These are phyloP conservation scores for Colletotrichum shisoi DNA, from an alignment of 2,329 filamentous ascomycete species.

Conservation along the genomic window DNA sequence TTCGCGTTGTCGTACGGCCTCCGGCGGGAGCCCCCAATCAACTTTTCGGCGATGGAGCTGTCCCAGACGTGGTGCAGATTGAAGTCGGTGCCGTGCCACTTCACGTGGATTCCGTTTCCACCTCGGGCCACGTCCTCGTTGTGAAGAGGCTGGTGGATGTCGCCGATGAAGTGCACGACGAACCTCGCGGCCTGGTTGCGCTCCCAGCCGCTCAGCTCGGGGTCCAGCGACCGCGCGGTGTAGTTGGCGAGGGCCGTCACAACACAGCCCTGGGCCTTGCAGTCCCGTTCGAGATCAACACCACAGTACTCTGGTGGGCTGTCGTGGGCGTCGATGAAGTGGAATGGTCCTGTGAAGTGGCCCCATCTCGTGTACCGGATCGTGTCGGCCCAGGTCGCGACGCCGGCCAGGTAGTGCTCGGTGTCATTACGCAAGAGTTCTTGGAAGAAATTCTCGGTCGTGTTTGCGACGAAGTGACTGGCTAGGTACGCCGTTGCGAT, in stretches of 20 bases:
- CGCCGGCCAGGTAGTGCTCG: slow-evolving; percentile 66
- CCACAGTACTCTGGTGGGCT: slow-evolving; percentile 64
- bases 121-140: slow-evolving; percentile 69
- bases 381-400: slow-evolving; percentile 73
- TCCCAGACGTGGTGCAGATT: slow-evolving; percentile 82
- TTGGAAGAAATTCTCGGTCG: slow-evolving; percentile 66
- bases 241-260: slow-evolving; percentile 68
- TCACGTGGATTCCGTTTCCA: slow-evolving; percentile 73
- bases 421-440: slow-evolving; percentile 63
- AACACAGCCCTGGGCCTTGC: slow-evolving; percentile 68
- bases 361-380: slow-evolving; percentile 71
- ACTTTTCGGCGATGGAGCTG: slow-evolving; percentile 71
- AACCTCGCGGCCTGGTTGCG: slow-evolving; percentile 71
- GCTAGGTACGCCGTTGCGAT: slow-evolving; percentile 72
- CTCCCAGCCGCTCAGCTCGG: slow-evolving; percentile 54
- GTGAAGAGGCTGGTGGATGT: slow-evolving; percentile 74
- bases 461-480: slow-evolving; percentile 64
- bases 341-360: slow-evolving; percentile 67
- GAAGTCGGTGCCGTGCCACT: slow-evolving; percentile 63
- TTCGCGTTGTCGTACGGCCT: slow-evolving; percentile 60
- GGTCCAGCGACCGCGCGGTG: slow-evolving; percentile 62
- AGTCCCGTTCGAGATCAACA: slow-evolving; percentile 68
- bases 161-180: slow-evolving; percentile 72
- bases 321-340: slow-evolving; percentile 75
- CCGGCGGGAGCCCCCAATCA: slow-evolving; percentile 64